Evolutionary conservation across 257 asterid genomes (phyloP), one percentile per base, ranked within the genome.

Genomic region (Osmanthus fragrans): DNA sequence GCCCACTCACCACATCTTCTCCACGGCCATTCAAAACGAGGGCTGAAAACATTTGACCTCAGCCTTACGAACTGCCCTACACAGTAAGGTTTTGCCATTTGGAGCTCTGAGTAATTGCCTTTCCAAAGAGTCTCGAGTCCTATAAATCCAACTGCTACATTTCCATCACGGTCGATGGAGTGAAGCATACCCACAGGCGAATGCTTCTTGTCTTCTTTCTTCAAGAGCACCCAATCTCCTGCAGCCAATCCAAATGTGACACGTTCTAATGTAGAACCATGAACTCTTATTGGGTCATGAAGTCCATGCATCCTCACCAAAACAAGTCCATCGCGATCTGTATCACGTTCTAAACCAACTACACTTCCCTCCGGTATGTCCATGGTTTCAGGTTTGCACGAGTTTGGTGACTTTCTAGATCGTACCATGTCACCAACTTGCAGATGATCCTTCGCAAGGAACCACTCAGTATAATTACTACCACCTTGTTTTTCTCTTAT

Each of bases 141-240:
- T 73, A 92, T 84, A 80, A 89, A 90, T 5, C 89, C 97, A 42
- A 90, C 97, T 1, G 89, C 71, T 11, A 90, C 94, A 34, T 82
- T 81, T 66, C 97, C 96, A 66, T 89, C 90, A 7, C 94, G 90
- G 80, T 78, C 33, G 29, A 94, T 80, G 8, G 86, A 78, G 63
- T 94, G 98, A 73, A 92, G 88, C 64, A 92, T 85, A 9, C 98
- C 97, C 4, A 94, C 89, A 0, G 91, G 86, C 0, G 92, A 94
- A 75, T 91, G 96, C 71, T 86, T 88, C 86, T 85, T 89, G 68
- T 82, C 85, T 68, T 89, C 92, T 64, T 82, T 80, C 84, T 85
- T 90, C 77, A 92, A 72, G 13, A 93, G 86, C 30, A 94, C 92
- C 98, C 97, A 94, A 81, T 94, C 94, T 19, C 98, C 98, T 2